Conservation (phyloP, 1,139 yeast species). For the Hemisphaericaspora xylofermentans region DNA sequence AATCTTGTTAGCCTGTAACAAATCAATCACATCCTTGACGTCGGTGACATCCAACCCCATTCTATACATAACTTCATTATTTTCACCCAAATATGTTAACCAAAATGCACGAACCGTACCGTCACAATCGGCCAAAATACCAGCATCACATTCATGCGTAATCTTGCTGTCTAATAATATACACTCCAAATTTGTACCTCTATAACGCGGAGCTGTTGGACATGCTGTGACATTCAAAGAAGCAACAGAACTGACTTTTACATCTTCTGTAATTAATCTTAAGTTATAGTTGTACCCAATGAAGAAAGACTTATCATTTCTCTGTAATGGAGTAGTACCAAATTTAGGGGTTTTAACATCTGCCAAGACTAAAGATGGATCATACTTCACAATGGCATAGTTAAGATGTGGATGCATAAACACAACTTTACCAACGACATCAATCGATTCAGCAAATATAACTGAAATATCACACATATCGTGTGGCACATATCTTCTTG, state of each 20-base stretch:
- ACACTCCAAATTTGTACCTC: conserved; percentile 83
- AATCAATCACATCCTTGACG: conserved; percentile 54
- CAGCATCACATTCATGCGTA: conserved; percentile 76
- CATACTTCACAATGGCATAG: conserved; percentile 81
- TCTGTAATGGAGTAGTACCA: conserved; percentile 55
- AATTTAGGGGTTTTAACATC: conserved; percentile 61
- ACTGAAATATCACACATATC: conserved; percentile 77
- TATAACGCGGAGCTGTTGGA: conserved; percentile 69
- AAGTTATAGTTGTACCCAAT: conserved; percentile 76
- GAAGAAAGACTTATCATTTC: conserved; percentile 75
- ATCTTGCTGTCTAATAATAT: conserved; percentile 71
- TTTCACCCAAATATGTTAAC: conserved; percentile 80
- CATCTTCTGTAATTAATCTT: conserved; percentile 72
- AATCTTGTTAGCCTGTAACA: conserved; percentile 49
- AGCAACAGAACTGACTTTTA: conserved; percentile 73
- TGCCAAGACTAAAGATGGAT: conserved; percentile 56
- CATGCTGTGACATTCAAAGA: conserved; percentile 74
- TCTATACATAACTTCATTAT: conserved; percentile 61
- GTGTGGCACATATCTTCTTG: conserved; percentile 80
- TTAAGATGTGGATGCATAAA: conserved; percentile 88
- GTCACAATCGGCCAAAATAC: conserved; percentile 73
- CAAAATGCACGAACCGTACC: conserved; percentile 83
- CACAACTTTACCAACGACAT: conserved; percentile 76
- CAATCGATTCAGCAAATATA: conserved; percentile 82
- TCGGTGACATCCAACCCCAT: conserved; percentile 82